A percentile compares a stretch with the other conserved stretches of the same genome.
Evolutionary conservation across 2,329 filamentous ascomycete genomes (phyloP).

Genomic region (Phialophora verrucosa): DNA sequence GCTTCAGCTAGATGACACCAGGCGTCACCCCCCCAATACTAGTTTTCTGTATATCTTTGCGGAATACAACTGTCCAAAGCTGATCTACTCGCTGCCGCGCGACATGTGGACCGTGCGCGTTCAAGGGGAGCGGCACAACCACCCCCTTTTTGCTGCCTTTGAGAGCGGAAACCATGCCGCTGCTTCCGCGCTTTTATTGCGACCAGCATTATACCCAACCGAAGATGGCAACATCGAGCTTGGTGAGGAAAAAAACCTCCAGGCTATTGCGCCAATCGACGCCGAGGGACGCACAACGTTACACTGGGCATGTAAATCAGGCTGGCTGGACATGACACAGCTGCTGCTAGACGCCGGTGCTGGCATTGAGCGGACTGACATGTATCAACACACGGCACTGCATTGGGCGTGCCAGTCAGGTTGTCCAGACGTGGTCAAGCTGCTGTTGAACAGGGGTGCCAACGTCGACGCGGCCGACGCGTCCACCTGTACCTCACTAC

Average conservation of each 20-base stretch:
- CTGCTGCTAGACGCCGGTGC: neutral
- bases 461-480: neutral
- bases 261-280: no score
- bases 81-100: constrained; percentile 46
- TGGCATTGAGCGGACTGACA: neutral
- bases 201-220: neutral
- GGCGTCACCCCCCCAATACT: constrained; percentile 39
- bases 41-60: constrained; percentile 37
- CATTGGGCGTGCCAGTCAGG: neutral
- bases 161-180: neutral
- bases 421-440: neutral
- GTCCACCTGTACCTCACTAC: neutral
- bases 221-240: neutral
- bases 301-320: no score
- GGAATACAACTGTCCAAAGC: constrained; percentile 27
- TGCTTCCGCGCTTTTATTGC: neutral
- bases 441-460: neutral
- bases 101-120: constrained; percentile 43
- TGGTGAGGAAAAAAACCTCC: neutral
- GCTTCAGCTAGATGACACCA: constrained; percentile 43
- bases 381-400: neutral
- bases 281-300: no score
- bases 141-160: constrained; percentile 30
- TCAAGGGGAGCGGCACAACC: constrained; percentile 38
- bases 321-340: neutral